phyloP scores from a whole-genome alignment of 2,329 filamentous ascomycete genomes.

The Penicillium verrucosum region DNA sequence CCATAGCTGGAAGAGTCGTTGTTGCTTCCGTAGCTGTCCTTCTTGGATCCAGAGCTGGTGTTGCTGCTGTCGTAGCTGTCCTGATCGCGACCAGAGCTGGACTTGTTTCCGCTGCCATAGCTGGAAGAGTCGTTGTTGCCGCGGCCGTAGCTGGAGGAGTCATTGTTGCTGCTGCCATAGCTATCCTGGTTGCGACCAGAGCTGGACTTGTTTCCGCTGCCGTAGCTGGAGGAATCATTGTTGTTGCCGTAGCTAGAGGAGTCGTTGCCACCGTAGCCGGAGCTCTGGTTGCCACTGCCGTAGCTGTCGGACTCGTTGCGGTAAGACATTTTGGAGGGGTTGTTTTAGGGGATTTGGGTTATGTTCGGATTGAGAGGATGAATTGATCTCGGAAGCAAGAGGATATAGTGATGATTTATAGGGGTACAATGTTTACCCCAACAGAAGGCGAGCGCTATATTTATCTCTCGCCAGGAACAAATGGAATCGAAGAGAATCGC shows the following conservation, averaged over 20 bases:
- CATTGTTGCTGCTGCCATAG: too few relatives aligned
- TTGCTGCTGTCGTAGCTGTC: neutral
- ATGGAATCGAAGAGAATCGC: neutral
- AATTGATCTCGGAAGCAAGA: neutral
- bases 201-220: neutral
- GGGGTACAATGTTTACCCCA: neutral
- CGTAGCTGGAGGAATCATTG: neutral
- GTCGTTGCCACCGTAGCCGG: constrained; percentile 2
- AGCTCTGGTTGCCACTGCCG: constrained; percentile 11
- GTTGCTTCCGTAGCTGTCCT: neutral
- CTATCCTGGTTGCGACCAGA: neutral
- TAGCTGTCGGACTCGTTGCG: constrained; percentile 9
- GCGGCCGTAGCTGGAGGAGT: too few relatives aligned
- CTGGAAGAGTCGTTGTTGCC: neutral
- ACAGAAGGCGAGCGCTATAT: neutral
- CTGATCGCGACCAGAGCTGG: neutral
- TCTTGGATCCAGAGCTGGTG: neutral
- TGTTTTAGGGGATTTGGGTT: neutral
- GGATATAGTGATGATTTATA: neutral
- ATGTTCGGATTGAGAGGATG: neutral
- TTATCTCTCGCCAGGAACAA: neutral
- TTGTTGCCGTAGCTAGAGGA: neutral
- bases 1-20: neutral
- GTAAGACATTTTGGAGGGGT: constrained; percentile 3
- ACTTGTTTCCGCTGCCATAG: neutral